Conservation (phyloP, 495 filamentous ascomycete species). For the Pyrenopolyporus hunteri region DNA sequence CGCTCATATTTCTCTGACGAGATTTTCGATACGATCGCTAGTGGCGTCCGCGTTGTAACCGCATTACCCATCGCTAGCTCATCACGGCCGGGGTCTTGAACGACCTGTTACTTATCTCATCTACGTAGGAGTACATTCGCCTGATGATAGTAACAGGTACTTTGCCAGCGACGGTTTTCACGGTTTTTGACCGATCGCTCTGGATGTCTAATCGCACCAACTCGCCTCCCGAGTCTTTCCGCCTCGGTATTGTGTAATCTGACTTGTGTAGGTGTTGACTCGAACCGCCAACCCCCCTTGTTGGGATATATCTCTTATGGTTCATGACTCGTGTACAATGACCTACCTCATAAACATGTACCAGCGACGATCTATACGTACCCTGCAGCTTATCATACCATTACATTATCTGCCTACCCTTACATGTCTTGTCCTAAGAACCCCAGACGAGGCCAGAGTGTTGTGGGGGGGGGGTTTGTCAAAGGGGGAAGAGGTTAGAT, state of each 20-base stretch:
- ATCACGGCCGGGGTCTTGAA: neutral
- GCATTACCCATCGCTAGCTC: neutral
- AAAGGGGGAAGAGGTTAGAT: neutral
- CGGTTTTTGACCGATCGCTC: too few relatives aligned
- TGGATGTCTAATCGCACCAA: too few relatives aligned
- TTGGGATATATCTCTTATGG: slow-evolving; percentile 26
- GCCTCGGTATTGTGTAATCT: neutral
- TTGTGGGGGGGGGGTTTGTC: slow-evolving; percentile 13
- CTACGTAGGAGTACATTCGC: neutral
- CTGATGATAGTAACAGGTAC: too few relatives aligned
- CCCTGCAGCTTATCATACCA: slow-evolving; percentile 37
- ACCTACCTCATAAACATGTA: neutral
- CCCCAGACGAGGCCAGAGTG: slow-evolving; percentile 8
- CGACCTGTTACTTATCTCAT: neutral
- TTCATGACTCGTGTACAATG: slow-evolving; percentile 22
- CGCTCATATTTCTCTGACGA: slow-evolving; percentile 27
- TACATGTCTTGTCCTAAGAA: slow-evolving; percentile 8
- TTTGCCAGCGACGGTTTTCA: too few relatives aligned
- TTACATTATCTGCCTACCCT: slow-evolving; percentile 30
- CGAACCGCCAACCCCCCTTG: slow-evolving; percentile 8
- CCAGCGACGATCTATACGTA: slow-evolving; percentile 35
- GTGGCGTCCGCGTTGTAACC: slow-evolving; percentile 1
- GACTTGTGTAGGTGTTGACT: neutral
- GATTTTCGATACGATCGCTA: slow-evolving; percentile 24
- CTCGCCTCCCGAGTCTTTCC: too few relatives aligned